phyloP scores from a whole-genome alignment of 2,329 filamentous ascomycete genomes.

The Lojkania enalia region DNA sequence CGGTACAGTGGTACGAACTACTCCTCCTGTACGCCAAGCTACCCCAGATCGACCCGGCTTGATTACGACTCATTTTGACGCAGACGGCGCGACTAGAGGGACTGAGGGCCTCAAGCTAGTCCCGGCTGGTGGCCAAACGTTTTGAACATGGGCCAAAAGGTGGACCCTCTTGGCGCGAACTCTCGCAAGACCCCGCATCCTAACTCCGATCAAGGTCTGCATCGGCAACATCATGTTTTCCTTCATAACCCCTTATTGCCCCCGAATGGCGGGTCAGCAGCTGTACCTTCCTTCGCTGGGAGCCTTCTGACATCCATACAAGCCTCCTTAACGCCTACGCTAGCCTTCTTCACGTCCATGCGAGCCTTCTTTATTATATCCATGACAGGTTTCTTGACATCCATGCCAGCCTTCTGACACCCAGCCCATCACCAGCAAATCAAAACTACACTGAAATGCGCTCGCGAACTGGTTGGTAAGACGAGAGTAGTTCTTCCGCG shows the following conservation, averaged over 20 bases:
- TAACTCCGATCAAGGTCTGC: slow-evolving; percentile 24
- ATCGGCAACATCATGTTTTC: slow-evolving; percentile 25
- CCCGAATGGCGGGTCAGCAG: slow-evolving; percentile 23
- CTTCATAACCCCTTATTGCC: slow-evolving; percentile 32
- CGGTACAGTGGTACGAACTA: slow-evolving; percentile 25
- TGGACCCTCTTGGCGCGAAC: slow-evolving; percentile 40
- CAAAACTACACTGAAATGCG: slow-evolving; percentile 38
- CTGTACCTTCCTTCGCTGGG: background rate
- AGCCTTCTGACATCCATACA: background rate
- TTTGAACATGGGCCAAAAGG: slow-evolving; percentile 9
- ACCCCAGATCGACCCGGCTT: background rate
- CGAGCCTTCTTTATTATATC: too few species aligned
- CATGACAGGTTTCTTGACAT: too few species aligned
- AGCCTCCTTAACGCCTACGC: too few species aligned
- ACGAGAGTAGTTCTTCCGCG: slow-evolving; percentile 6
- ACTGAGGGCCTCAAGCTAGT: slow-evolving; percentile 28
- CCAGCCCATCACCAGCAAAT: too few species aligned
- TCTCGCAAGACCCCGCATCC: slow-evolving; percentile 41
- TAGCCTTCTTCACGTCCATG: too few species aligned
- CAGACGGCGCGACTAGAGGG: slow-evolving; percentile 18
- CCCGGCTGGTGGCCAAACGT: slow-evolving; percentile 1
- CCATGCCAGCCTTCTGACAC: too few species aligned
- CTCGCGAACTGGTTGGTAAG: slow-evolving; percentile 47
- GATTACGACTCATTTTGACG: slow-evolving; percentile 34
- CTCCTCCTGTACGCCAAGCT: slow-evolving; percentile 16